A percentile compares a stretch with the other conserved stretches of the same genome.
These are phyloP conservation scores for Elsinoe perseae DNA, from an alignment of 2,329 filamentous ascomycete species.

Conservation along the genomic window DNA sequence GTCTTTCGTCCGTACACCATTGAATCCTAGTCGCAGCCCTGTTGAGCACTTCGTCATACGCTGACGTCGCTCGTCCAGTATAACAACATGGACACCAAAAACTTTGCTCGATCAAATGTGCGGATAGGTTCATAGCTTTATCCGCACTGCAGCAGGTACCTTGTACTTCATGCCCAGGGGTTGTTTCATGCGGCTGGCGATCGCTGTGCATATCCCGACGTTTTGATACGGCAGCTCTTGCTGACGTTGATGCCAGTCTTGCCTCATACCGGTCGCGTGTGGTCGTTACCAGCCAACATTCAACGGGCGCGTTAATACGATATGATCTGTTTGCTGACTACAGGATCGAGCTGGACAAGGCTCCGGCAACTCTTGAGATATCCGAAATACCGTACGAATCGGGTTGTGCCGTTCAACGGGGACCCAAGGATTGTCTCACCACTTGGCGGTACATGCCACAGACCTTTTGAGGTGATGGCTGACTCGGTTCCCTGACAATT, in stretches of 20 bases:
- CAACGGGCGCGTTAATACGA: background rate
- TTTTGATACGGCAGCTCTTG: too few relatives aligned
- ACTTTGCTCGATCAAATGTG: background rate
- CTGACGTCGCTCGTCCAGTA: too few relatives aligned
- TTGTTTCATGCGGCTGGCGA: background rate
- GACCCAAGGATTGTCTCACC: background rate
- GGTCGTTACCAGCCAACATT: background rate
- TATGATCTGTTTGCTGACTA: background rate
- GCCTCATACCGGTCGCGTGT: background rate
- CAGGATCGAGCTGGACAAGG: background rate
- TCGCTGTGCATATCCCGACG: background rate
- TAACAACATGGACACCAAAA: background rate
- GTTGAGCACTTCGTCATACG: too few relatives aligned
- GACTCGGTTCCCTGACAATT: background rate
- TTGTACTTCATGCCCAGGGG: background rate
- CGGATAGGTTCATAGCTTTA: too few relatives aligned
- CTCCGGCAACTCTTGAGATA: background rate
- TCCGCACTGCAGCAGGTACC: background rate
- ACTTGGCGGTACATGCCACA: constrained; percentile 1
- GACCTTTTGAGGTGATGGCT: background rate
- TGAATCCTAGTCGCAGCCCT: too few relatives aligned
- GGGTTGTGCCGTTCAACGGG: background rate
- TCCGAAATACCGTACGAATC: constrained; percentile 1
- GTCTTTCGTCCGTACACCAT: too few relatives aligned
- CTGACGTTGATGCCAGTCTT: background rate